Base-by-base conservation (phyloP, 2,329 filamentous ascomycete genomes). In the Cladobotryum mycophilum region DNA sequence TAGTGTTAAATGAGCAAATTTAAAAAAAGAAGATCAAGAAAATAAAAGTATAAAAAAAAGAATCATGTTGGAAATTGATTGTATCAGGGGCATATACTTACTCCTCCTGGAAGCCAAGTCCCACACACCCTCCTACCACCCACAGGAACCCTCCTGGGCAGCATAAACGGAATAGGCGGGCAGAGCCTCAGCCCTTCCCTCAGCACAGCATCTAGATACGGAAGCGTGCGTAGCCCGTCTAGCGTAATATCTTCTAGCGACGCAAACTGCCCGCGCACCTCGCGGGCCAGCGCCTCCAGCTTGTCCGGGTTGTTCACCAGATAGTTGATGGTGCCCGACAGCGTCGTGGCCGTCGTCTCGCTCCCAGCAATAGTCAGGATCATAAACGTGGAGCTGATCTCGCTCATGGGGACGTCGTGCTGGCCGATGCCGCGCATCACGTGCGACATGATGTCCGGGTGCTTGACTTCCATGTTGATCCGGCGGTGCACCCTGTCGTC, bases 141-240 rank as follows among this genome's bases (percentile, higher is more conserved):
- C 1, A 54, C 43, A 0, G 64, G 64, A 1, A 65, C 62, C 4
- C 61, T 57, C 53, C 64, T 51, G 69, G 71, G 3, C 38, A 71
- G 62, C 12, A 69, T 58, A 2, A 69, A 70, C 2, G 67, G 66
- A 1, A 73, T 65, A 0, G 74, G 74, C 2, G 75, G 71, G 52
- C 68, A 70, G n/a, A 78, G 67, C 0, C 77, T 66, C 13, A 79
- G 61, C 0, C 69, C 72, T 56, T 80, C 77, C 46, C 70, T 70
- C 37, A 80, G 69, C 8, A 73, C 71, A 0, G 76, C 76, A 54
- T 75, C 70, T 3, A 81, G 65, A 53, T 77, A 79, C 0, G 70
- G 43, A 3, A 60, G 30, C n/a, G 52, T 37, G 13, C 50, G 33
- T 11, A 58, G 35, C 7, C 33, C 45, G 4, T 35, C 20, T 2